Evolutionary conservation across 352 stramenopile species (phyloP).

Genomic region (Phytophthora agathidicida): DNA sequence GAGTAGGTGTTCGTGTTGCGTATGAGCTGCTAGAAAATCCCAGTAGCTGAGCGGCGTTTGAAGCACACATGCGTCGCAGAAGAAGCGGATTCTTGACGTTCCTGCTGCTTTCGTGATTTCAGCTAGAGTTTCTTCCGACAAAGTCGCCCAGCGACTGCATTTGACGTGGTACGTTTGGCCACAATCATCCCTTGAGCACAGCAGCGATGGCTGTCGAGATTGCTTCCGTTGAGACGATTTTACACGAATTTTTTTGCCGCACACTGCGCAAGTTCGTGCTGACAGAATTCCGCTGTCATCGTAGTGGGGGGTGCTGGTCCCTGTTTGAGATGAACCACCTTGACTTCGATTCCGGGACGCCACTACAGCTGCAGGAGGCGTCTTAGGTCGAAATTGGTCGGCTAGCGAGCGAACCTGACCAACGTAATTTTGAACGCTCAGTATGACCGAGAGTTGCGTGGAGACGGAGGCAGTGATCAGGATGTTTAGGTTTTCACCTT

Average conservation of each 20-base stretch:
- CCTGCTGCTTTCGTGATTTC: conserved; percentile 1
- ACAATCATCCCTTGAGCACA: conserved; percentile 57
- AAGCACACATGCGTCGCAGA: conserved; percentile 52
- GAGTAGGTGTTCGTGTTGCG: conserved; percentile 41
- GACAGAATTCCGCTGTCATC: conserved; percentile 58
- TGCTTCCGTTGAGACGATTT: conserved; percentile 20
- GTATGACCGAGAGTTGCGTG: conserved; percentile 48
- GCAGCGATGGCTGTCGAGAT: conserved; percentile 34
- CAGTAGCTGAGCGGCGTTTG: conserved; percentile 51
- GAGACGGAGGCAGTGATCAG: conserved; percentile 58
- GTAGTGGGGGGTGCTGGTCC: conserved; percentile 55
- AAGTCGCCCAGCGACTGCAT: conserved; percentile 69
- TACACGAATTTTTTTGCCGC: conserved; percentile 54
- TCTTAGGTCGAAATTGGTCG: conserved; percentile 53
- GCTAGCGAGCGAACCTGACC: conserved; percentile 39
- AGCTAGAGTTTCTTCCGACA: conserved; percentile 35
- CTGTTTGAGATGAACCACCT: not conserved
- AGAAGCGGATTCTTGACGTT: conserved; percentile 37
- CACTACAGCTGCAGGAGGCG: conserved; percentile 17
- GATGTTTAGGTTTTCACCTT: conserved; percentile 61
- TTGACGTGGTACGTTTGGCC: conserved; percentile 62
- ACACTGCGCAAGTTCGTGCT: conserved; percentile 59
- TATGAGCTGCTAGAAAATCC: conserved; percentile 70
- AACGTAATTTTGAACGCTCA: conserved; percentile 69
- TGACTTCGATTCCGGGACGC: conserved; percentile 1